Base-by-base conservation (phyloP, 805 yeast genomes). In the Cephaloascus fragrans region DNA sequence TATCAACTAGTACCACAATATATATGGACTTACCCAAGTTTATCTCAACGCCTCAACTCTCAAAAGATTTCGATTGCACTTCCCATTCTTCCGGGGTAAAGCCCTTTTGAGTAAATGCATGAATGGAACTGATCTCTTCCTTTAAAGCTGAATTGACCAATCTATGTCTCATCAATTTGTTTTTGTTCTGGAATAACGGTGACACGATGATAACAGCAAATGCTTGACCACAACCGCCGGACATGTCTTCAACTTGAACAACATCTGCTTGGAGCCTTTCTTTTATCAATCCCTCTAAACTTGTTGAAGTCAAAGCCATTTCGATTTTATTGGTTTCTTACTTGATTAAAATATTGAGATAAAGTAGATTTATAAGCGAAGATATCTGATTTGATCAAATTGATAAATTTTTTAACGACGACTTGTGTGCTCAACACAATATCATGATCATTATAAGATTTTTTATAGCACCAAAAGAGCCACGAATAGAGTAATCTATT, bases 201-300 rank as follows among this genome's bases (percentile, higher is more conserved):
- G 68, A 64, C 8, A 93, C 96, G 19, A 94, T 89, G 4, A 85
- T 73, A 26, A 88, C 96, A 31, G 94, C 96, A 59, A 89, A 90
- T 2, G 97, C 96, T 58, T 90, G 96, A 4, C 99, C 99, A 61
- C 99, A 93, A 1, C 99, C 99, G 14, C 95, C 95, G 34, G 80
- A 67, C 47, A 68, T 62, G 47, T 85, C 95, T 43, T 74, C 80
- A 4, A 85, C 88, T 49, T 80, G 82, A 9, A 80, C 86, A 43
- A 80, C 74, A 0, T 51, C 42, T 8, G 93, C 87, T 18, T 64
- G 62, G n/a, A 84, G 69, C 33, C 82, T 57, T 15, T 71, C 71
- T 35, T 67, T 62, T 37, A 83, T 79, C 19, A 69, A 59, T 12
- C 57, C 48, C 37, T 74, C 71, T 39, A 83, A 60, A 10, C 53